Base-by-base conservation (phyloP, 1,284 basidiomycete genomes). In the Leucoagaricus sp. region DNA sequence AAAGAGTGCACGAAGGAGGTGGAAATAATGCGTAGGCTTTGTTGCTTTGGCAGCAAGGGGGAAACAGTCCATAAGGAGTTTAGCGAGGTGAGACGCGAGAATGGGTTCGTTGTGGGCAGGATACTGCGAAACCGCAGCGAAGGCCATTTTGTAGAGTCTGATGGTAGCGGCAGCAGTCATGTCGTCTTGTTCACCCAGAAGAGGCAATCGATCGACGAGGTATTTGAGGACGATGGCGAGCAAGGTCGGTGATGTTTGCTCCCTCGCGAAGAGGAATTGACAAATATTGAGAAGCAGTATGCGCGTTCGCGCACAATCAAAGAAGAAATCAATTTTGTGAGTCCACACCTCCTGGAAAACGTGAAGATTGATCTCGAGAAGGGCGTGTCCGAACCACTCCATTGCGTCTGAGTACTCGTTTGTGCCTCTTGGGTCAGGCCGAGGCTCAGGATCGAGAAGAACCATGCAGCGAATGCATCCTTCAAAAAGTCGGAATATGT, bases 1-100 rank as follows among this genome's bases (percentile, higher is more conserved):
- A 79, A 99, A 99, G 44, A 99, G 83, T 0, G 92, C 93, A 52
- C 95, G 85, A 12, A 99, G 84, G n/a, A 99, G 84, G 67, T 95
- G 87, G 72, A 95, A 97, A 72, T 98, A 99, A 69, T 97, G 92
- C 2, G 87, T 86, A 0, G 97, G 93, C 68, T 95, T 94, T 26
- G 88, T 81, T 1, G 96, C 90, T 71, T 95, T 95, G 44, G 94
- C 91, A 1, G 97, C 96, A 44, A 96, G 81, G 33, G 94, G 91
- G 71, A 99, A 97, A 60, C 94, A 98, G 65, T 96, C 93, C 92
- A 98, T 98, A 67, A 99, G 91, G 51, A 99, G 76, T 69, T 95
- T 95, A 44, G 93, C 89, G 36, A 99, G 82, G 72, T 99, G 94
- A 0, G 93, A 88, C 17, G 96, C 94, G 8, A 99, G 78, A 55